Percentiles rank a stretch among this genome's conserved stretches.
Conservation (phyloP, 208 protist species). For the Trypanosoma scelopori region DNA sequence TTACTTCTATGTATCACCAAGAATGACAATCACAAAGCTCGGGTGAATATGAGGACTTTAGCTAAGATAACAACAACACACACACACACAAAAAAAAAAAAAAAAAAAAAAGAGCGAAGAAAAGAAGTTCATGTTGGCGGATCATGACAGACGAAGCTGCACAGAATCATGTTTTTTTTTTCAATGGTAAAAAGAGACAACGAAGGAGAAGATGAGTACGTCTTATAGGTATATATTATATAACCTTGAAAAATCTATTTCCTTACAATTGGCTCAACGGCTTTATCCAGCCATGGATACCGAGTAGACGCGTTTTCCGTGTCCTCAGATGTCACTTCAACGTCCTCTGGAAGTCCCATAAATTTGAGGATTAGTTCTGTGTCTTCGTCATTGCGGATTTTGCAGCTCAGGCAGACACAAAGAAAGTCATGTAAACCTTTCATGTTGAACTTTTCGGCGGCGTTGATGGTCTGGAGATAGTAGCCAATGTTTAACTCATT, state of each 20-base stretch:
- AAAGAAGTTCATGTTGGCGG: constrained; percentile 8
- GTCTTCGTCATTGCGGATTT: constrained; percentile 64
- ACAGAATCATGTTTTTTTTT: too few species aligned
- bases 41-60: too few species aligned
- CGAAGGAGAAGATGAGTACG: too few species aligned
- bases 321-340: constrained; percentile 41
- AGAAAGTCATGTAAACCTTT: constrained; percentile 74
- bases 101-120: constrained; percentile 35
- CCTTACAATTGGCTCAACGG: constrained; percentile 36
- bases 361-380: constrained; percentile 47
- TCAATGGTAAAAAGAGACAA: too few species aligned
- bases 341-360: constrained; percentile 52
- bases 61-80: too few species aligned
- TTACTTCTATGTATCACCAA: constrained; percentile 25
- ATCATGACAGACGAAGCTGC: too few species aligned
- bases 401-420: constrained; percentile 69
- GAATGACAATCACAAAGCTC: too few species aligned
- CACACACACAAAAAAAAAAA: too few species aligned
- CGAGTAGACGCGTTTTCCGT: constrained; percentile 36
- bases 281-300: constrained; percentile 71
- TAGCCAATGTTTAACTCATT: constrained; percentile 39
- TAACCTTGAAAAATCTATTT: too few species aligned
- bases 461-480: constrained; percentile 67
- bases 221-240: constrained; percentile 26
- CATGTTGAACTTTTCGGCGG: constrained; percentile 73